Evolutionary conservation across 202 grass and related monocot genomes (phyloP).

Genomic region (Elaeis oleifera): DNA sequence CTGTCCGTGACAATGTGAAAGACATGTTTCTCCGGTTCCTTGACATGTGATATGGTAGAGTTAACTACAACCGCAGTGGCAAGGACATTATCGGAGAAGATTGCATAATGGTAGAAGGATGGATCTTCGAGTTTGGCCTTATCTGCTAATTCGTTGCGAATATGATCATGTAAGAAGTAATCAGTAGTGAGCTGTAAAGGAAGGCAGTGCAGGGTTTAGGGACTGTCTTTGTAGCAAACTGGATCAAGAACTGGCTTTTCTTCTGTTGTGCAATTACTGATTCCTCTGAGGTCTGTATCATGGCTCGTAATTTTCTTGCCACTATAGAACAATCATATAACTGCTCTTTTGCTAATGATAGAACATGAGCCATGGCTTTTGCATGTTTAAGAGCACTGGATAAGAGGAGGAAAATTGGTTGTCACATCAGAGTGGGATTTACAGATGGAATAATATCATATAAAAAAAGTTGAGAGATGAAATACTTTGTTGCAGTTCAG

Average conservation of each 20-base stretch:
- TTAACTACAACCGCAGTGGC: conserved; percentile 5
- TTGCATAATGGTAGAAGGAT: conserved; percentile 8
- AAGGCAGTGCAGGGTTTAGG: conserved; percentile 13
- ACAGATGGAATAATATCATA: not conserved
- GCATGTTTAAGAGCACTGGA: not conserved
- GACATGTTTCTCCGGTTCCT: conserved; percentile 7
- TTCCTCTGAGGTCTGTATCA: conserved; percentile 2
- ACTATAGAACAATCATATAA: conserved; percentile 5
- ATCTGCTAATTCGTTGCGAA: not conserved
- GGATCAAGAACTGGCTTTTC: conserved; percentile 9
- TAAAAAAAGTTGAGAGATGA: not conserved
- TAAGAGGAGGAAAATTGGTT: not conserved
- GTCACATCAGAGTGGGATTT: too few relatives aligned
- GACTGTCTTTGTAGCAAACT: not conserved
- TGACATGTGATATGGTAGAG: conserved; percentile 4
- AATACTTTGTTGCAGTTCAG: conserved; percentile 16
- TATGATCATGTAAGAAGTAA: conserved; percentile 10
- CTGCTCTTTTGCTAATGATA: conserved; percentile 4
- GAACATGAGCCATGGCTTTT: conserved; percentile 2
- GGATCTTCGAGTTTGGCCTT: conserved; percentile 6
- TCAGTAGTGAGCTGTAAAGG: conserved; percentile 3
- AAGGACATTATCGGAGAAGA: conserved; percentile 8
- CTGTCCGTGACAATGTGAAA: conserved; percentile 6
- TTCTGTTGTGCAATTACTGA: not conserved
- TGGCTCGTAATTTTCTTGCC: not conserved